A percentile compares a stretch with the other conserved stretches of the same genome.
Conservation (phyloP, 2,329 filamentous ascomycete genomes). For the Sporothrix dimorphospora region DNA sequence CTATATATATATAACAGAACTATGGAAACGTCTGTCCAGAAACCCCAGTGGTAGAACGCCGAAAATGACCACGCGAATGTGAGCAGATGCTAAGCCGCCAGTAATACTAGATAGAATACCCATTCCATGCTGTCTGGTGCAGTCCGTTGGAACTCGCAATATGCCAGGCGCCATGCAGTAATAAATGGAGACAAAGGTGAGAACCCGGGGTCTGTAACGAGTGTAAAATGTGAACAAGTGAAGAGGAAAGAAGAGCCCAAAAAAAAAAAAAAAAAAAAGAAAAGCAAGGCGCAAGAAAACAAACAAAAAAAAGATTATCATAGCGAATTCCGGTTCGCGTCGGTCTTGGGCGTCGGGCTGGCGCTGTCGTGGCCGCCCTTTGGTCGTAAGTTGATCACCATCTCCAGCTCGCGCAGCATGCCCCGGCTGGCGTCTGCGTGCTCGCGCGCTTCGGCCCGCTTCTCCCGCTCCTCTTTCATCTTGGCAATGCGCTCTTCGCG, state of each 20-base stretch:
- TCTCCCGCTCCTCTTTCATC: slow-evolving; percentile 83
- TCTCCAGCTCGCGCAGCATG: slow-evolving; percentile 92
- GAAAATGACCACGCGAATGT: background rate
- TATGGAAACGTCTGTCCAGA: background rate
- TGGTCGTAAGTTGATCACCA: slow-evolving; percentile 67
- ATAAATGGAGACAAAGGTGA: background rate
- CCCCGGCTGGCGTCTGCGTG: slow-evolving; percentile 79
- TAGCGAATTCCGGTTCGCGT: slow-evolving; percentile 24
- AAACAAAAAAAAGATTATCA: slow-evolving; percentile 1
- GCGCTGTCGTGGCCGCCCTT: slow-evolving; percentile 22
- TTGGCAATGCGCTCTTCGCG: slow-evolving; percentile 85
- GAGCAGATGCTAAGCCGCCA: background rate
- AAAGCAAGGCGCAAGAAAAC: background rate
- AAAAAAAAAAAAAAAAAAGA: background rate
- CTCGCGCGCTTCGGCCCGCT: slow-evolving; percentile 71
- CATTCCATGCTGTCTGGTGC: background rate
- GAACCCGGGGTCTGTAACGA: background rate
- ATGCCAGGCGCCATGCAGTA: slow-evolving; percentile 16
- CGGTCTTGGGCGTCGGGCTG: background rate
- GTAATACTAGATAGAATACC: background rate
- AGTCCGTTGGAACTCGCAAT: background rate
- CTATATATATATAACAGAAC: background rate
- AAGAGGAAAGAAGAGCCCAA: background rate
- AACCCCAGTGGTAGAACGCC: background rate
- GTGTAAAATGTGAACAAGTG: background rate